Evolutionary conservation across 2,329 filamentous ascomycete genomes (phyloP), one percentile per base, ranked within the genome.

Genomic region (Aurifilum marmelostoma): DNA sequence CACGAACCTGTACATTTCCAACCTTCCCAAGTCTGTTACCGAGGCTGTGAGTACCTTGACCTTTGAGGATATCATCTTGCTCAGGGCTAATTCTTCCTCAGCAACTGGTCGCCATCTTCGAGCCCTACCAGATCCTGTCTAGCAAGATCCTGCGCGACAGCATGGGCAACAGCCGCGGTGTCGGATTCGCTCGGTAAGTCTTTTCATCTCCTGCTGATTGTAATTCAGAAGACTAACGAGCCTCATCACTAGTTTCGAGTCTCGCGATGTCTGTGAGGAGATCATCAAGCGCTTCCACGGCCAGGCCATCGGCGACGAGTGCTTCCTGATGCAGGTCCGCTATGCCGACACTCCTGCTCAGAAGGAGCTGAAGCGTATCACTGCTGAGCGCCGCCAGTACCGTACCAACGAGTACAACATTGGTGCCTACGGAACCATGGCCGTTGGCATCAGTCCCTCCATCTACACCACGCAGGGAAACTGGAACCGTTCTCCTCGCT

Each of bases 1-100:
- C 61, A 98, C 96, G 73, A 99, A 99, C 78, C 88, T 99, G 72
- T 99, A 99, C 80, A 94, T 98, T 72, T 99, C 97, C 37, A 99
- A 98, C 80, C 87, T 99, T 59, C 96, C 96, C 47, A 94, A 95
- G 81, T 89, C 90, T 72, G 89, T 97, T 86, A 97, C 92, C 65
- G 97, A 99, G 83, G 90, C 93, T 75, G 94, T 95, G 80, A 78
- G 91, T 83, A 8, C 27, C 52, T 9, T 8, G 14, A 8, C 29
- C 27, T 59, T 58, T n/a, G n/a, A 3, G 9, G 75, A 70, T 43
- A 14, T n/a, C 12, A 29, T 41, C 12, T n/a, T 32, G n/a, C 60
- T 72, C 47, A 75, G 75, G 69, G 72, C 63, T 71, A 65, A 73
- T 54, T 52, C 8, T 27, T 68, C 7, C 39, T 1, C 74, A 92